Conservation (phyloP, 495 filamentous ascomycete species). For the Xylaria flabelliformis region DNA sequence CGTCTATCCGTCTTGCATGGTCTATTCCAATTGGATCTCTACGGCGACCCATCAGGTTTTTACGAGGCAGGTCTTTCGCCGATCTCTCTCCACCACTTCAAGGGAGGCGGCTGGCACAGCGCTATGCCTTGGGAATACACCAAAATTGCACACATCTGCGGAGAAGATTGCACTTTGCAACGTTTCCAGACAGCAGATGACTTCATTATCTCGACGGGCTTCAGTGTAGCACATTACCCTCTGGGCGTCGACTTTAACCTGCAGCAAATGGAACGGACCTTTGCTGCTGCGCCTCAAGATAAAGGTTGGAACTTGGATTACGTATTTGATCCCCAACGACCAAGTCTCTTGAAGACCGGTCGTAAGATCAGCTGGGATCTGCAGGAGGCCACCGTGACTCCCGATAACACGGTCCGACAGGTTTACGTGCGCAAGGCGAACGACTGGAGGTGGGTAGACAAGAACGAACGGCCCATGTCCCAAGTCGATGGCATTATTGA, state of each 20-base stretch:
- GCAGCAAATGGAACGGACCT: slow-evolving; percentile 69
- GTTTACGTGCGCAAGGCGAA: slow-evolving; percentile 55
- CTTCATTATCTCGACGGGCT: slow-evolving; percentile 69
- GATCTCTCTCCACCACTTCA: slow-evolving; percentile 71
- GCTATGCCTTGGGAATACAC: slow-evolving; percentile 69
- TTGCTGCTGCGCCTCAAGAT: slow-evolving; percentile 61
- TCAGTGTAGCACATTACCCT: slow-evolving; percentile 69
- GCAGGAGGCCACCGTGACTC: slow-evolving; percentile 49
- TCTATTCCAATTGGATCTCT: slow-evolving; percentile 71
- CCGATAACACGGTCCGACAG: slow-evolving; percentile 54
- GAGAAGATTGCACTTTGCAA: slow-evolving; percentile 68
- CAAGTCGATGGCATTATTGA: slow-evolving; percentile 58
- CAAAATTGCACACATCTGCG: slow-evolving; percentile 67
- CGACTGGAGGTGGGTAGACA: slow-evolving; percentile 56
- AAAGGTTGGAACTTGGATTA: slow-evolving; percentile 61
- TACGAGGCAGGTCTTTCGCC: slow-evolving; percentile 72
- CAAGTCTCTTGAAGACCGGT: slow-evolving; percentile 52
- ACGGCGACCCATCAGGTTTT: slow-evolving; percentile 69
- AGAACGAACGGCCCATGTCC: slow-evolving; percentile 51
- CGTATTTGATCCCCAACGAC: slow-evolving; percentile 56
- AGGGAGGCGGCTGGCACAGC: slow-evolving; percentile 57
- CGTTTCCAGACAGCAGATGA: slow-evolving; percentile 70
- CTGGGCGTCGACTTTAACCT: slow-evolving; percentile 64
- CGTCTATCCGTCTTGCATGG: slow-evolving; percentile 66
- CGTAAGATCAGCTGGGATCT: slow-evolving; percentile 62